Evolutionary conservation across 2,329 filamentous ascomycete species (phyloP).

Genomic region (Hypoxylon sp.): DNA sequence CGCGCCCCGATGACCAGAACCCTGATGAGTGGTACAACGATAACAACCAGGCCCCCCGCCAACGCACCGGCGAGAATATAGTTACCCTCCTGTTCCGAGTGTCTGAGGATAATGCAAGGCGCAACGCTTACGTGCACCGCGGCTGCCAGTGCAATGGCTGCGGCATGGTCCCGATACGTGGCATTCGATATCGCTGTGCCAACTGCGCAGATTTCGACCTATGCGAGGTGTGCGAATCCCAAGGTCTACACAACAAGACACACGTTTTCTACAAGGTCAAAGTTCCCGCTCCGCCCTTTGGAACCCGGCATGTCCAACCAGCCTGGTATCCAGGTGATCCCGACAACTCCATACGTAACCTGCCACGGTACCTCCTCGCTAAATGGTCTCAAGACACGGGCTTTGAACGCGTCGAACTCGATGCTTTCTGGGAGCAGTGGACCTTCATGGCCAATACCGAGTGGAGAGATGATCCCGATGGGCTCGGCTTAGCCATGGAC

Average conservation of each 20-base stretch:
- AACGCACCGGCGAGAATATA: conserved; percentile 80
- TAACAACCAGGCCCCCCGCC: conserved; percentile 57
- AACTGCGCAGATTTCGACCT: conserved; percentile 98
- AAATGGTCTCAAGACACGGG: conserved; percentile 79
- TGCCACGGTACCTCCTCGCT: conserved; percentile 78
- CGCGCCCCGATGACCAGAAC: conserved; percentile 57
- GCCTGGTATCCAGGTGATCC: conserved; percentile 93
- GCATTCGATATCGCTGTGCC: conserved; percentile 92
- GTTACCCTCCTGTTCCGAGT: conserved; percentile 91
- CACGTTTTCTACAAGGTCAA: conserved; percentile 98
- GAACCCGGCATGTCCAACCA: conserved; percentile 83
- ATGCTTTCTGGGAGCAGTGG: conserved; percentile 97
- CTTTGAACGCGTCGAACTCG: conserved; percentile 88
- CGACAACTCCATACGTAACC: conserved; percentile 74
- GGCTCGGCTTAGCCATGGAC: conserved; percentile 87
- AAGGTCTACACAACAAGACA: conserved; percentile 84
- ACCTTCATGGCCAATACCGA: conserved; percentile 91
- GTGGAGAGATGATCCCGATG: conserved; percentile 84
- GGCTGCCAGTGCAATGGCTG: conserved; percentile 95
- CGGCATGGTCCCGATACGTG: conserved; percentile 88
- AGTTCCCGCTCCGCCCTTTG: conserved; percentile 88
- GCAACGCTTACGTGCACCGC: conserved; percentile 91
- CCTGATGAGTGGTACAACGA: conserved; percentile 70
- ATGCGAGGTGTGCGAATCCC: conserved; percentile 91
- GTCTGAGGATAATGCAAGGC: conserved; percentile 89